These are phyloP conservation scores for Plenodomus tracheiphilus DNA, from an alignment of 2,329 filamentous ascomycete species.

Conservation along the genomic window DNA sequence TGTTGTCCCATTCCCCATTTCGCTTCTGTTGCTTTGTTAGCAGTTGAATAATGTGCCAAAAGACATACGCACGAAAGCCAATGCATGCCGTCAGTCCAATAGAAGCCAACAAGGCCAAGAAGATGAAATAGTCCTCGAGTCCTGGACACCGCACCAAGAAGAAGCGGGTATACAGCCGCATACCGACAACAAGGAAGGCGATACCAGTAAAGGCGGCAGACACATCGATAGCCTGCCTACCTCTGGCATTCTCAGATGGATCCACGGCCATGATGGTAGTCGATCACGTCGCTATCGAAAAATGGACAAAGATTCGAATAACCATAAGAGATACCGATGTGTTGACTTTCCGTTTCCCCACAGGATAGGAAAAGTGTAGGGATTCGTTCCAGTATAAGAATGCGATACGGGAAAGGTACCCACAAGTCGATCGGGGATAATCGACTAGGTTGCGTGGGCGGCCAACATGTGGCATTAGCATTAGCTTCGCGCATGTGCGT, in stretches of 20 bases:
- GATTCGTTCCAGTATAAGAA: neutral
- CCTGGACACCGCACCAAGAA: conserved; percentile 32
- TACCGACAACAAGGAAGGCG: conserved; percentile 22
- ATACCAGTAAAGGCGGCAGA: conserved; percentile 33
- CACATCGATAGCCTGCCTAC: conserved; percentile 23
- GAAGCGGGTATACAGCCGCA: conserved; percentile 37
- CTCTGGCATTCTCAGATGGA: conserved; percentile 22
- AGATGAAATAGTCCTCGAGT: conserved; percentile 34
- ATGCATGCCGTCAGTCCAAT: conserved; percentile 35
- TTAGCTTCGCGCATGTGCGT: neutral
- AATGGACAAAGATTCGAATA: neutral
- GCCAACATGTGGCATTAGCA: neutral
- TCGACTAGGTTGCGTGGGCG: neutral
- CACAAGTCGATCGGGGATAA: neutral
- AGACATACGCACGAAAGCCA: conserved; percentile 27
- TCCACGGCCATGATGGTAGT: neutral
- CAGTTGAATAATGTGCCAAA: neutral
- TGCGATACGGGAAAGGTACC: neutral
- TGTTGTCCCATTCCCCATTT: conserved; percentile 37
- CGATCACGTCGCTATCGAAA: neutral
- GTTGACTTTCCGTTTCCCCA: neutral
- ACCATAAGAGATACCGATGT: neutral
- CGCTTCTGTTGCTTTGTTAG: conserved; percentile 26
- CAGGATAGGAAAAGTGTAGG: neutral
- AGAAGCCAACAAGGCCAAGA: conserved; percentile 32